Evolutionary conservation across 1,284 basidiomycete species (phyloP).

Genomic region (Cronartium quercuum): DNA sequence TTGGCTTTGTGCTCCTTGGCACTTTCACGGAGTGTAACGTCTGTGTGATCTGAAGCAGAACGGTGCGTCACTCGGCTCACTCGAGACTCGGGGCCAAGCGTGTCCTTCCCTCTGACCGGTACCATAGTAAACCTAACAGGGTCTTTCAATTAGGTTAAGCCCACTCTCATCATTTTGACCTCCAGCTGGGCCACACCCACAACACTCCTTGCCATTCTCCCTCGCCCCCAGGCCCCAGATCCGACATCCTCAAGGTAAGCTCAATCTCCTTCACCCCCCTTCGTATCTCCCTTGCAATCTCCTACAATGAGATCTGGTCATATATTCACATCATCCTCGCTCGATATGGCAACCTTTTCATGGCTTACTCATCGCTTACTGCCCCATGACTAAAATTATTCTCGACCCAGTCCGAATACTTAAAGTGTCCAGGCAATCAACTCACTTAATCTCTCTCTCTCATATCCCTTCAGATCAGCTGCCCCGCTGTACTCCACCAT

Average conservation of each 20-base stretch:
- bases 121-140: neutral
- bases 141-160: neutral
- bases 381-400: neutral
- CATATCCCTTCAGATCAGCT: neutral
- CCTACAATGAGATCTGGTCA: neutral
- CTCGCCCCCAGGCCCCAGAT: neutral
- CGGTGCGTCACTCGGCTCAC: too few relatives aligned
- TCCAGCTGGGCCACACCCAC: neutral
- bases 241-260: slow-evolving; percentile 1
- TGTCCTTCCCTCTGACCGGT: too few relatives aligned
- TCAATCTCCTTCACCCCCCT: neutral
- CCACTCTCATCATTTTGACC: neutral
- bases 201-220: neutral
- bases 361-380: neutral
- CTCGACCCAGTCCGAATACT: neutral
- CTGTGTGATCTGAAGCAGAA: too few relatives aligned
- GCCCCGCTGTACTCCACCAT: slow-evolving; percentile 51
- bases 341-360: neutral
- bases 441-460: neutral
- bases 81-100: too few relatives aligned
- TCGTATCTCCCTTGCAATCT: neutral
- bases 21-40: too few relatives aligned
- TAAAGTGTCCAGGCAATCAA: neutral
- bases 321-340: neutral
- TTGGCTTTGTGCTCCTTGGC: too few relatives aligned